Base-by-base conservation (phyloP, 2,329 filamentous ascomycete species). In the Calycina marina region DNA sequence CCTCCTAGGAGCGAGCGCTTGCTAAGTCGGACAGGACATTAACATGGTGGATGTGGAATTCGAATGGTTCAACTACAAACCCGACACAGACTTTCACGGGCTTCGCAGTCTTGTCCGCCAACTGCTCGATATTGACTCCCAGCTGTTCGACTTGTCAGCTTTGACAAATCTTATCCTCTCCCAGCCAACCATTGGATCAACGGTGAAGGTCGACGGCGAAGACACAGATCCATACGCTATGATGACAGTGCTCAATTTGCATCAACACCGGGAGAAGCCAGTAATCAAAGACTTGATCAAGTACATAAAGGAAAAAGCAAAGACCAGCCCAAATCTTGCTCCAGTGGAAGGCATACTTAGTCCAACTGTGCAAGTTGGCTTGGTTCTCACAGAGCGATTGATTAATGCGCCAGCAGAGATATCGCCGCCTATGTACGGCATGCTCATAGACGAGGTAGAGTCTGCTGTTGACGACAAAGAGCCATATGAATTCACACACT, bases 381-480 rank as follows among this genome's bases (percentile, higher is more conserved):
- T 98, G 11, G 69, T 98, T 16, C 65, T 98, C n/a, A 82, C 84
- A 2, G 90, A 98, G 57, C 75, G 88, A 14, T 65, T 96, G 48
- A 85, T 98, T 63, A 98, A 98, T 61, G 86, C 94, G 65, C 90
- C 90, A n/a, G 66, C 82, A 11, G 83, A 96, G 57, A 76, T 93
- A 41, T 74, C 85, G 10, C 88, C 90, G 17, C 88, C 90, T 4
- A 80, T 96, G 72, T 96, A 94, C 67, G 74, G 69, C 31, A 93
- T 94, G 84, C 70, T 98, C 31, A 63, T 82, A 30, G 85, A 96
- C 51, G 90, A 98, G 65, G 76, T 98, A 31, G 67, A 78, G 49
- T 86, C 78, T 52, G 90, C 90, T 1, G 62, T 93, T 3, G 77
- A 92, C 53, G 85, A 93, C 52, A 78, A 81, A 51, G 85, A 96